These are phyloP conservation scores for Chytriomyces confervae DNA, from an alignment of 192 early-diverging fungal species.

Conservation along the genomic window DNA sequence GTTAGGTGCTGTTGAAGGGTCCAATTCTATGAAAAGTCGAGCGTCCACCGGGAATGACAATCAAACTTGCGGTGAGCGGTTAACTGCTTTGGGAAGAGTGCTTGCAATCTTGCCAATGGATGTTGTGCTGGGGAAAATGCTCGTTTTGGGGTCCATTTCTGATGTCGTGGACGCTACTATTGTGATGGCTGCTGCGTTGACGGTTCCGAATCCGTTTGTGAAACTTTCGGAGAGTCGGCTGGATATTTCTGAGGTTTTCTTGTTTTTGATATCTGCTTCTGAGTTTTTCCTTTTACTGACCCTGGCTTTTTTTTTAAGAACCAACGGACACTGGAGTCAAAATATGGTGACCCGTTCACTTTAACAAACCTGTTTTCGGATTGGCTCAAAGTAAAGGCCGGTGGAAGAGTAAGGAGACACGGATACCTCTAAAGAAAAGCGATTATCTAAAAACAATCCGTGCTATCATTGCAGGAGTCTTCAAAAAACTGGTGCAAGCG, in stretches of 20 bases:
- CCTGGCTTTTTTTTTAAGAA: constrained; percentile 44
- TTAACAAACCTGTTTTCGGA: constrained; percentile 65
- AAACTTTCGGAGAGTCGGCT: constrained; percentile 53
- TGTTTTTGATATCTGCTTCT: not conserved
- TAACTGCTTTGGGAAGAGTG: constrained; percentile 61
- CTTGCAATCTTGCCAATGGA: constrained; percentile 67
- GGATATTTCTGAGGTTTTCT: constrained; percentile 57
- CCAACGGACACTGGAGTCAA: constrained; percentile 52
- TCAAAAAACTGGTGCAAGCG: constrained; percentile 65
- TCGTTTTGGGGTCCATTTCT: constrained; percentile 60
- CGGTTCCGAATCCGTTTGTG: constrained; percentile 69
- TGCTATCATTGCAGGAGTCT: constrained; percentile 40
- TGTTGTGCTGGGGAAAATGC: constrained; percentile 70
- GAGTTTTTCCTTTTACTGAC: constrained; percentile 35
- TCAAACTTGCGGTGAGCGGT: constrained; percentile 17
- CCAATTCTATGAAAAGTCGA: not conserved
- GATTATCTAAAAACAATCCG: constrained; percentile 7
- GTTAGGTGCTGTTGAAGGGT: constrained; percentile 55
- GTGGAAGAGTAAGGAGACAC: constrained; percentile 45
- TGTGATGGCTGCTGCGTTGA: constrained; percentile 67
- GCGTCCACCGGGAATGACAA: too few relatives aligned
- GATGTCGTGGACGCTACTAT: constrained; percentile 61
- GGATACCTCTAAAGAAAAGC: not conserved
- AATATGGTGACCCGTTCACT: constrained; percentile 72
- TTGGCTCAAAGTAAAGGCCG: constrained; percentile 64